Percentiles rank a stretch among this genome's conserved stretches.
Evolutionary conservation across 2,329 filamentous ascomycete species (phyloP).

Genomic region (Chaetomiaceae sp.): DNA sequence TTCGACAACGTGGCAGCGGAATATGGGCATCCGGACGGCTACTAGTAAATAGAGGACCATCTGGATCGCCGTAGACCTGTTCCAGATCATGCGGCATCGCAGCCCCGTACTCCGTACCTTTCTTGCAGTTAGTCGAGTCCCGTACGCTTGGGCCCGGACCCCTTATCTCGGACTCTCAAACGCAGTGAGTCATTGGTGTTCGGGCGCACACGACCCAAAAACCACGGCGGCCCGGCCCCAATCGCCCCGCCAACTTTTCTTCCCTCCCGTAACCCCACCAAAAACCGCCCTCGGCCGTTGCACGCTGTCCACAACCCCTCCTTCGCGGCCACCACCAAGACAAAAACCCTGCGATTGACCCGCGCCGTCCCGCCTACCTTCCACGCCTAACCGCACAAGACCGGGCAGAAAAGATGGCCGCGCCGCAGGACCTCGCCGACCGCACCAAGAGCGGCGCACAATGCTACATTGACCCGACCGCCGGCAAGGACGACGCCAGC

Average conservation of each 20-base stretch:
- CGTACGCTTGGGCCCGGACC: neutral
- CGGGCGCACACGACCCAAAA: slow-evolving; percentile 7
- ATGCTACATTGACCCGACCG: slow-evolving; percentile 77
- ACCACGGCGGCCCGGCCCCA: neutral
- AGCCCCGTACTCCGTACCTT: neutral
- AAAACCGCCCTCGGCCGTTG: neutral
- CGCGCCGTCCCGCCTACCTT: too few species aligned
- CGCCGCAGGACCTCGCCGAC: slow-evolving; percentile 47
- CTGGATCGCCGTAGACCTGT: slow-evolving; percentile 1
- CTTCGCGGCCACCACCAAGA: slow-evolving; percentile 4
- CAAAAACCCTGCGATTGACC: slow-evolving; percentile 22
- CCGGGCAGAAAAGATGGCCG: slow-evolving; percentile 32
- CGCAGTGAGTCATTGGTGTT: slow-evolving; percentile 19
- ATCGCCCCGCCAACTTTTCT: slow-evolving; percentile 22
- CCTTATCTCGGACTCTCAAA: slow-evolving; percentile 13
- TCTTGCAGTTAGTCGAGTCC: too few species aligned
- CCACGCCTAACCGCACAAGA: too few species aligned
- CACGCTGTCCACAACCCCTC: slow-evolving; percentile 5
- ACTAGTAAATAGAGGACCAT: neutral
- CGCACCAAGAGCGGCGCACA: slow-evolving; percentile 43
- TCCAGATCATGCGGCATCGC: slow-evolving; percentile 4
- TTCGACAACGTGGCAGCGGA: neutral
- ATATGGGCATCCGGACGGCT: neutral
- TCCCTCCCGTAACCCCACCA: slow-evolving; percentile 15
- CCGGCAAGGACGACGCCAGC: slow-evolving; percentile 64